Base-by-base conservation (phyloP, 805 yeast genomes). In the Sugiyamaella americana region DNA sequence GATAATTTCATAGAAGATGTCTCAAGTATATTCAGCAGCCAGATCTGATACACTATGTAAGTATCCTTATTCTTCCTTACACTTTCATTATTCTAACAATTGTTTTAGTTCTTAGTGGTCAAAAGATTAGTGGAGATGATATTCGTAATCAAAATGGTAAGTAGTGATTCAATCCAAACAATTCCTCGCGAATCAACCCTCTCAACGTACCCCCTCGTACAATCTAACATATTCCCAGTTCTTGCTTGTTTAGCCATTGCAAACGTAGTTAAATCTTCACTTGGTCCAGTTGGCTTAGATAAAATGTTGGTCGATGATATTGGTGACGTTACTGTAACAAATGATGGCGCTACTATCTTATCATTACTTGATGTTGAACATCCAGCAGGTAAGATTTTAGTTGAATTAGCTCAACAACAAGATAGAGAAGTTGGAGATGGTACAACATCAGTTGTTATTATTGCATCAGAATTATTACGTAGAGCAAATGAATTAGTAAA, bases 401-500 rank as follows among this genome's bases (percentile, higher is more conserved):
- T 93, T 42, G 98, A 93, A 62, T 75, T 93, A 61, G 98, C 98
- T 2, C 96, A 93, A 66, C 98, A 93, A 67, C 99, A 93, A 71
- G 99, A 93, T 66, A 79, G 96, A 60, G 99, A 93, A 69, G 96
- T 93, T 45, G 98, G 97, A 51, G 98, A 89, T 62, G 98, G 98
- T 57, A 89, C 99, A 38, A 93, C 99, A 0, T 85, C 96, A 13
- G 98, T 93, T 43, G 98, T 93, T 36, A 88, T 93, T 52, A 82
- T 94, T 63, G 98, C 98, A 20, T 77, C 95, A 30, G 99, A 93
- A 68, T 71, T 93, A 47, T 73, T 93, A 60, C 85, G 85, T 60
- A 78, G 96, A 54, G 98, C 98, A 36, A 87, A 88, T 66, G 96
- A 89, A 58, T 73, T 93, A 54, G 97, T 93, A 41, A 84, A 84